A percentile compares a stretch with the other conserved stretches of the same genome.
phyloP scores from a whole-genome alignment of 2,329 filamentous ascomycete species.

The Epichloe glyceriae region DNA sequence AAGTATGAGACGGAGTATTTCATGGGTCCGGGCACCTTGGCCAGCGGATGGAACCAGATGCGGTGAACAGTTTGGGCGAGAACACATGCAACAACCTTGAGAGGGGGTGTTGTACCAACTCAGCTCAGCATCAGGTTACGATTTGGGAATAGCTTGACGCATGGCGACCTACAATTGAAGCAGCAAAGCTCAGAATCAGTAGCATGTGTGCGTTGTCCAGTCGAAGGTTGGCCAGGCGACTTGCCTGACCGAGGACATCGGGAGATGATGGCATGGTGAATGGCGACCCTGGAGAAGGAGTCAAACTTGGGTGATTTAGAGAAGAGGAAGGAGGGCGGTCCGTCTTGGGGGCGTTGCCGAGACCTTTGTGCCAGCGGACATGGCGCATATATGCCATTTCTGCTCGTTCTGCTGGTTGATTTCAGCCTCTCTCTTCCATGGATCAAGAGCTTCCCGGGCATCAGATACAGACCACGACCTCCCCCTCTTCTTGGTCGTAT shows the following conservation, averaged over 20 bases:
- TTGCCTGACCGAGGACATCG: neutral
- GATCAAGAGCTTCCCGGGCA: too few species aligned
- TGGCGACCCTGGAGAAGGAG: neutral
- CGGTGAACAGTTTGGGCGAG: conserved; percentile 10
- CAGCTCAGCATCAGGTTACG: neutral
- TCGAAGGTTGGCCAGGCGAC: neutral
- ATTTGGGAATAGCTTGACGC: neutral
- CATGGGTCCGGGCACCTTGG: conserved; percentile 17
- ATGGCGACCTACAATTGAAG: neutral
- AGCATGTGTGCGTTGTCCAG: neutral
- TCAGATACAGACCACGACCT: too few species aligned
- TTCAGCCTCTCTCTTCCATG: too few species aligned
- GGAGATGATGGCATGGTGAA: neutral
- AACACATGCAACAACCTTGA: conserved; percentile 4
- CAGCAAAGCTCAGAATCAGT: neutral
- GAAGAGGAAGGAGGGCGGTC: too few species aligned
- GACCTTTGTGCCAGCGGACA: too few species aligned
- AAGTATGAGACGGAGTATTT: conserved; percentile 11
- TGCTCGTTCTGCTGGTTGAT: too few species aligned
- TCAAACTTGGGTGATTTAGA: too few species aligned
- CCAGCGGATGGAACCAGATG: conserved; percentile 18
- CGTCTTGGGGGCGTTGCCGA: too few species aligned
- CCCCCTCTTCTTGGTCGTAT: too few species aligned
- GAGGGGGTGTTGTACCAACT: too few species aligned
- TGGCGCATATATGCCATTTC: too few species aligned